A percentile compares a stretch with the other conserved stretches of the same genome.
Conservation (phyloP, 148 eudicot genomes). For the Rhododendron vialii region DNA sequence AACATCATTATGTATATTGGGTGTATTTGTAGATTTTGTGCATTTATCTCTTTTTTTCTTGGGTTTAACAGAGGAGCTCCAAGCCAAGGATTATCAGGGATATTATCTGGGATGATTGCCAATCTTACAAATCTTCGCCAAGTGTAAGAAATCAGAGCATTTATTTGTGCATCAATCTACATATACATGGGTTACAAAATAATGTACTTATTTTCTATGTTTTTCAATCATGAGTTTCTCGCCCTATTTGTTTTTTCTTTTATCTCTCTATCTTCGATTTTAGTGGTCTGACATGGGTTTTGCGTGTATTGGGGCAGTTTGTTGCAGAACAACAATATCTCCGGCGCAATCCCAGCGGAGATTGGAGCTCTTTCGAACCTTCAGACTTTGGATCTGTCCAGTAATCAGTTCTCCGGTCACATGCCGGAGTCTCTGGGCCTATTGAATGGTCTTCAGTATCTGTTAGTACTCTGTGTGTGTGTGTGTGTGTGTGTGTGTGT, state of each 20-base stretch:
- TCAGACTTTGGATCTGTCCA: constrained; percentile 86
- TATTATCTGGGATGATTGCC: constrained; percentile 57
- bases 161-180: neutral
- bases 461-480: constrained; percentile 31
- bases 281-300: neutral
- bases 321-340: constrained; percentile 83
- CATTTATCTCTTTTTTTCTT: neutral
- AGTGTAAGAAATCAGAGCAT: constrained; percentile 45
- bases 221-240: neutral
- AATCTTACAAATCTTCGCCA: constrained; percentile 82
- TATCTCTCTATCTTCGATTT: neutral
- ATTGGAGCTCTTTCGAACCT: constrained; percentile 61
- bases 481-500: neutral
- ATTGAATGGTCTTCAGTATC: constrained; percentile 55
- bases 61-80: constrained; percentile 74
- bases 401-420: constrained; percentile 57
- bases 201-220: neutral
- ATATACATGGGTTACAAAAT: neutral
- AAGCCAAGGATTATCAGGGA: constrained; percentile 86
- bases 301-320: constrained; percentile 34
- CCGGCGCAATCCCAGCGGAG: constrained; percentile 77
- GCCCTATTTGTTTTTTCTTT: neutral
- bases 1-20: neutral
- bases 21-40: neutral
- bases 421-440: constrained; percentile 62